Evolutionary conservation across 371 early-diverging fungal genomes (phyloP).

Genomic region (Mucor plumbeus): DNA sequence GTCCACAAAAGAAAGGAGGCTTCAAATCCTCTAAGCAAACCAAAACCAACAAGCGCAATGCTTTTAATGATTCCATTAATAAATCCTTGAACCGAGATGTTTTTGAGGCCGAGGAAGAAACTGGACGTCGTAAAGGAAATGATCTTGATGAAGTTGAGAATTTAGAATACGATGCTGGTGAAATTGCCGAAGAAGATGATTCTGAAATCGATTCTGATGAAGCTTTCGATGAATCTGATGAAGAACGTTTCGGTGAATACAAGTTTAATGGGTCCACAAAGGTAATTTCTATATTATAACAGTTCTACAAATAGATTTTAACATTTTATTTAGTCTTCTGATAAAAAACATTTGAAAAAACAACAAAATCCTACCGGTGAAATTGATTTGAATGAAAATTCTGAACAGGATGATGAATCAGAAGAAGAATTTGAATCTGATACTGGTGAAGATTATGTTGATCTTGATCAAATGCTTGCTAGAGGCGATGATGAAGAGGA

Average conservation of each 20-base stretch:
- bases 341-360: slow-evolving; percentile 43
- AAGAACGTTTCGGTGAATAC: slow-evolving; percentile 79
- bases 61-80: neutral
- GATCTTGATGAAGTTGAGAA: slow-evolving; percentile 77
- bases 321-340: slow-evolving; percentile 11
- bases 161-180: slow-evolving; percentile 75
- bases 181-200: slow-evolving; percentile 85
- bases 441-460: slow-evolving; percentile 59
- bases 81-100: slow-evolving; percentile 33
- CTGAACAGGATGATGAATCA: slow-evolving; percentile 54
- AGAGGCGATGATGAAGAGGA: slow-evolving; percentile 41
- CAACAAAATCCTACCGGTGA: slow-evolving; percentile 36
- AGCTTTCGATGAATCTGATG: slow-evolving; percentile 87
- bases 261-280: slow-evolving; percentile 52
- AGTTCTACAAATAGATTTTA: neutral
- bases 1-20: slow-evolving; percentile 24
- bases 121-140: slow-evolving; percentile 61
- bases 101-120: slow-evolving; percentile 65
- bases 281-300: neutral
- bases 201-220: slow-evolving; percentile 93
- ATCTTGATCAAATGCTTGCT: slow-evolving; percentile 66
- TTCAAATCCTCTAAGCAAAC: slow-evolving; percentile 3
- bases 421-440: slow-evolving; percentile 56
- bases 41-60: neutral
- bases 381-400: slow-evolving; percentile 54